Evolutionary conservation across 1,284 basidiomycete genomes (phyloP).

Genomic region (Sporisorium exsertum): DNA sequence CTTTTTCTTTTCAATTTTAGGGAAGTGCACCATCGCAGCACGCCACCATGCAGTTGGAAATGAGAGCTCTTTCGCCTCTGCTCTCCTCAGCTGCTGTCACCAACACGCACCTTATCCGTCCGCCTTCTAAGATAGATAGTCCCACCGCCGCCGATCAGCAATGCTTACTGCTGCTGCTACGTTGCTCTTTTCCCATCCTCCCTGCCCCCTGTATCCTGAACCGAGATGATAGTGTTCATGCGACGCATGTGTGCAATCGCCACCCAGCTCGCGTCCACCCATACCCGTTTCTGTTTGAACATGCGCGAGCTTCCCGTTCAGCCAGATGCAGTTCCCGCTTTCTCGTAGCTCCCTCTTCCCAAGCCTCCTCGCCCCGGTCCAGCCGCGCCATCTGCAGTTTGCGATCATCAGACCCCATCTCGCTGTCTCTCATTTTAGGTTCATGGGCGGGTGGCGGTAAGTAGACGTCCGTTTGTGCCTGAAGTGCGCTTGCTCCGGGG

Average conservation of each 20-base stretch:
- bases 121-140: too few relatives aligned
- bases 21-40: slow-evolving; percentile 13
- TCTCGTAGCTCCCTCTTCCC: slow-evolving; percentile 1
- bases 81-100: too few relatives aligned
- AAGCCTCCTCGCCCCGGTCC: background rate
- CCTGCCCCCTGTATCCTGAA: slow-evolving; percentile 13
- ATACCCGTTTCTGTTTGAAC: slow-evolving; percentile 1
- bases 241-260: slow-evolving; percentile 5
- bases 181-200: slow-evolving; percentile 23
- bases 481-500: slow-evolving; percentile 2
- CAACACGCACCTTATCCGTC: background rate
- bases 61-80: too few relatives aligned
- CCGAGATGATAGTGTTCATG: slow-evolving; percentile 17
- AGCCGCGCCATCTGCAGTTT: slow-evolving; percentile 3
- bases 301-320: slow-evolving; percentile 14
- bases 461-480: slow-evolving; percentile 27
- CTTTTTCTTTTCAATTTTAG: background rate
- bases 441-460: slow-evolving; percentile 1
- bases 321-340: slow-evolving; percentile 10
- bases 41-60: slow-evolving; percentile 10
- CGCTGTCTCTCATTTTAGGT: background rate
- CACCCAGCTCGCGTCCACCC: slow-evolving; percentile 13
- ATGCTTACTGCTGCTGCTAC: background rate
- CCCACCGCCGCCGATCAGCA: slow-evolving; percentile 10
- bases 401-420: slow-evolving; percentile 13